Conservation (phyloP, 306 rosid genomes). For the Elaeagnus macrophylla region DNA sequence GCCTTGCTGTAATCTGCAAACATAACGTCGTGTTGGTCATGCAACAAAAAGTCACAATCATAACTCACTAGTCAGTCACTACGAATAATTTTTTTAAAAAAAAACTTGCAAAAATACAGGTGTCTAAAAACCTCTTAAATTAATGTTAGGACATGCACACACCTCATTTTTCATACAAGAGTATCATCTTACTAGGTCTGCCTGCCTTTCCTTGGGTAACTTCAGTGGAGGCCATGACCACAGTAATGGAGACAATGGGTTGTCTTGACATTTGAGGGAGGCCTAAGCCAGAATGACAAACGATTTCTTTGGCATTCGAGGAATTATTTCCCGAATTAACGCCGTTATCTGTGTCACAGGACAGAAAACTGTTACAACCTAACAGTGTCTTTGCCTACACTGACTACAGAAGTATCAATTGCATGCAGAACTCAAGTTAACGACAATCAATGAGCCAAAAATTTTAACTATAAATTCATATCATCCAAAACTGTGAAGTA, state of each 20-base stretch:
- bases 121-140: conserved; percentile 12
- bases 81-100: conserved; percentile 23
- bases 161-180: conserved; percentile 35
- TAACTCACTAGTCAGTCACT: conserved; percentile 14
- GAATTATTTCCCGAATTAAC: conserved; percentile 40
- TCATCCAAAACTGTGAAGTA: no score
- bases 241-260: conserved; percentile 33
- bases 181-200: conserved; percentile 31
- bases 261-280: conserved; percentile 27
- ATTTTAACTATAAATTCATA: no score
- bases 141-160: conserved; percentile 8
- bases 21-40: neutral
- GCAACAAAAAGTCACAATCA: no score
- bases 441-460: neutral
- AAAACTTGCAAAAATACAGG: conserved; percentile 11
- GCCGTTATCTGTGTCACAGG: conserved; percentile 40
- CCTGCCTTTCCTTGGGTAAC: conserved; percentile 25
- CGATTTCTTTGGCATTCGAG: conserved; percentile 35
- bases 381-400: neutral
- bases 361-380: conserved; percentile 3
- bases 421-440: neutral
- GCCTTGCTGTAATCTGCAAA: conserved; percentile 30
- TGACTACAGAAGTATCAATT: neutral
- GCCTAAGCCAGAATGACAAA: conserved; percentile 44
- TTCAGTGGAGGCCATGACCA: conserved; percentile 38